phyloP scores from a whole-genome alignment of 805 yeast species.

The Nakazawaea ernobii region DNA sequence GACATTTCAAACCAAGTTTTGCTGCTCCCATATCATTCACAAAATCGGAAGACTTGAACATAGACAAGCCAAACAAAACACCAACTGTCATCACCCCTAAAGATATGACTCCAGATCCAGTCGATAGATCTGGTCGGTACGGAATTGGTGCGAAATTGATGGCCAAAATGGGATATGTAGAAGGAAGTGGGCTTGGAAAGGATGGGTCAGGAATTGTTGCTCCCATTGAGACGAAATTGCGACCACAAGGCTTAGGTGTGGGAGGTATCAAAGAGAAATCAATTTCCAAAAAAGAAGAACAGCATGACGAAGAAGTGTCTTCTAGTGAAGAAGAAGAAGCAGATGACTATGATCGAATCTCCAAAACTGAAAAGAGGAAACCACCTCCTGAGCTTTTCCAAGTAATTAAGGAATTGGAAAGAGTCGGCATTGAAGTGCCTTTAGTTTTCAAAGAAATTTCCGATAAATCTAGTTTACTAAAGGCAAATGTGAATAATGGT shows the following conservation, averaged over 20 bases:
- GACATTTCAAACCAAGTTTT: slow-evolving; percentile 26
- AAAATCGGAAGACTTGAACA: not conserved
- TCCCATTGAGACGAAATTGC: slow-evolving; percentile 69
- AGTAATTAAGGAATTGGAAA: slow-evolving; percentile 31
- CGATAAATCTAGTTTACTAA: slow-evolving; percentile 17
- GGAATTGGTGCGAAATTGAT: slow-evolving; percentile 84
- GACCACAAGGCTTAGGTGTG: slow-evolving; percentile 69
- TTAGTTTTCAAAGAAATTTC: slow-evolving; percentile 26
- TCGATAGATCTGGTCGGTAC: slow-evolving; percentile 31
- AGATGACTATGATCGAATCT: not conserved
- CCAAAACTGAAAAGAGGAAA: not conserved
- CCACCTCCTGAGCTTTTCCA: slow-evolving; percentile 26
- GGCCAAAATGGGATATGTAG: slow-evolving; percentile 80
- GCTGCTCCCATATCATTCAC: slow-evolving; percentile 2
- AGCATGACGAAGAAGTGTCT: slow-evolving; percentile 14
- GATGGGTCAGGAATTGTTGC: slow-evolving; percentile 64
- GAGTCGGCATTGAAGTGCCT: slow-evolving; percentile 31
- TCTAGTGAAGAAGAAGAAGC: not conserved
- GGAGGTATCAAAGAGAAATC: slow-evolving; percentile 52
- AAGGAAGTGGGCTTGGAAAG: slow-evolving; percentile 82
- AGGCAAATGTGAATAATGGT: slow-evolving; percentile 6
- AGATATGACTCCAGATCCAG: slow-evolving; percentile 2
- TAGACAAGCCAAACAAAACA: not conserved
- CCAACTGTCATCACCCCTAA: not conserved
- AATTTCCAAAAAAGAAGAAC: slow-evolving; percentile 11